Evolutionary conservation across 768 basidiomycete genomes (phyloP), one percentile per base, ranked within the genome.

Genomic region (Pleurotus djamor): DNA sequence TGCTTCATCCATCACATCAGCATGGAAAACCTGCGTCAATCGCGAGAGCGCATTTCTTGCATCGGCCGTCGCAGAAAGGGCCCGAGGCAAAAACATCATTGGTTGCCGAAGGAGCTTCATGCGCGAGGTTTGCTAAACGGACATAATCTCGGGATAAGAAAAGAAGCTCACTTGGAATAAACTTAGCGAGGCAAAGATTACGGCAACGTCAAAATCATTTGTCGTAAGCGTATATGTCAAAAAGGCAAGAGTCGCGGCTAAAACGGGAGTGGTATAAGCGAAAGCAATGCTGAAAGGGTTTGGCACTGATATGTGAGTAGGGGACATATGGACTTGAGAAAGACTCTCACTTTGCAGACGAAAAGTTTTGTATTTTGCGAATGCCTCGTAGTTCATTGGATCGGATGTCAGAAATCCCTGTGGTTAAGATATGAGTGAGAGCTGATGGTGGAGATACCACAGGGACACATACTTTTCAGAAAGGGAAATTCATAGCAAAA

Each of bases 401-500:
- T 33, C 88, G 78, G 35, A 82, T 79, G 9, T 75, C 73, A 52
- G 74, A 78, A 28, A 89, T 83, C 13, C 83, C 86, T 88, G 41
- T 35, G 34, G 41, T 48, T 45, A 17, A 63, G 43, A 4, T 4
- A 49, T 34, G 45, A 4, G 35, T 28, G 21, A 3, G 44, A 34
- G 52, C n/a, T 52, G 28, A 32, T 1, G 38, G 12, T 7, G 37
- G 13, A 10, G 9, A n/a, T 44, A 62, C 28, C 16, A 38, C 10
- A 55, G 21, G 52, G 21, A 16, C 44, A 71, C 79, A 68, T 60
- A 87, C 88, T 77, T 61, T 83, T 77, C 47, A 89, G 69, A 70
- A 89, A 90, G 0, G 88, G 86, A 1, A 76, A 63, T 71, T 91
- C 89, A 62, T 89, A 90, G 32, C 83, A 86, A 68, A 91, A 91